Evolutionary conservation across 2,329 filamentous ascomycete genomes (phyloP), one percentile per base, ranked within the genome.

Genomic region (Aspergillus ibericus): DNA sequence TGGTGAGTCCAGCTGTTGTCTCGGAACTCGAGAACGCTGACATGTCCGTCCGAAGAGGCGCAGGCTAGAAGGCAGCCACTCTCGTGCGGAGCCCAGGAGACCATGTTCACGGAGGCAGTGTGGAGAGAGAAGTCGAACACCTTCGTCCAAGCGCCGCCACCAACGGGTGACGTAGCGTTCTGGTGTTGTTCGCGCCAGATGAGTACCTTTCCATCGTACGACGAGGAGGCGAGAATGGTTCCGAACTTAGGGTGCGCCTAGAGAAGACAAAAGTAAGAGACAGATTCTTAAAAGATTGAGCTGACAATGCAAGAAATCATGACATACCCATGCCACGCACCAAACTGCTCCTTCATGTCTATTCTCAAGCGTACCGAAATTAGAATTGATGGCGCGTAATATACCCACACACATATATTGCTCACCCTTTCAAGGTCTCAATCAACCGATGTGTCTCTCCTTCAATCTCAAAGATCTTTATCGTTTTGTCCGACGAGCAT

Each of bases 381-480:
- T 25, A 53, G 36, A 53, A 44, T 44, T 12, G 18, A 29, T 10
- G 13, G 27, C 29, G 18, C 8, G 38, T 34, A 29, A 34, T 16
- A 27, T 32, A 8, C 3, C n/a, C 7, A 27, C 20, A 22, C 13
- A 27, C n/a, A 32, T 32, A 34, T 13, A 22, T 18, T 34, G 20
- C 72, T 71, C 84, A 96, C 92, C 93, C 93, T 80, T 96, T 96
- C 66, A 99, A 82, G 25, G 95, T 99, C 80, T 98, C 93, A 34
- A 91, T 85, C 68, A 98, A 81, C 64, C 91, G 86, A 78, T 99
- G 93, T 67, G 89, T 85, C 69, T 98, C 93, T 71, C 92, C 92
- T 72, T 98, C 93, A 56, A 99, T 89, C 79, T 99, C 95, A 74
- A 97, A 99, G 74, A 99, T 98, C 82, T 98, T 98, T 82, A 99